A percentile compares a stretch with the other conserved stretches of the same genome.
Evolutionary conservation across 495 filamentous ascomycete genomes (phyloP).

Genomic region (Neurospora discreta): DNA sequence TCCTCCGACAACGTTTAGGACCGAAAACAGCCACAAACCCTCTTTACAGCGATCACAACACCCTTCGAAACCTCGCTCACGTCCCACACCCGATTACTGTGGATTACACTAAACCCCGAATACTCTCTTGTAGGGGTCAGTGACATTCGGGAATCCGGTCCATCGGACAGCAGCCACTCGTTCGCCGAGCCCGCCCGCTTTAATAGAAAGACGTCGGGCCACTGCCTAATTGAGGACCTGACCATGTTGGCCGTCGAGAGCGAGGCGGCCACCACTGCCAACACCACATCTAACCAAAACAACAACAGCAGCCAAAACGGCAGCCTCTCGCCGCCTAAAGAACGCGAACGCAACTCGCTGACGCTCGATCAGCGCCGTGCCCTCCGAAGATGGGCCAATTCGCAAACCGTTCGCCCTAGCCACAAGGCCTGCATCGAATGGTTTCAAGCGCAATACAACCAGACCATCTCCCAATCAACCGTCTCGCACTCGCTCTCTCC

Average conservation of each 20-base stretch:
- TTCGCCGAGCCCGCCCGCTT: background rate
- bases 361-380: conserved; percentile 43
- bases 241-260: background rate
- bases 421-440: conserved; percentile 45
- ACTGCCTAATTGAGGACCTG: background rate
- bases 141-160: background rate
- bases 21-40: background rate
- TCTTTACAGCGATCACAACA: background rate
- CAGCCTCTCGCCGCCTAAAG: conserved; percentile 20
- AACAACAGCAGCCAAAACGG: background rate
- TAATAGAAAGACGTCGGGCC: background rate
- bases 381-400: conserved; percentile 39
- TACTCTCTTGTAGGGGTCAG: background rate
- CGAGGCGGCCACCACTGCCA: background rate
- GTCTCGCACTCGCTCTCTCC: conserved; percentile 41
- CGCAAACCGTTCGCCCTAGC: conserved; percentile 34
- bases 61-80: background rate
- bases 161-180: background rate
- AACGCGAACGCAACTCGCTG: conserved; percentile 40
- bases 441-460: conserved; percentile 38
- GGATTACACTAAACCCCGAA: background rate
- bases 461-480: conserved; percentile 42
- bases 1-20: background rate
- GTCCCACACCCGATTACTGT: background rate
- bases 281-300: background rate